These are phyloP conservation scores for Pseudogymnoascus sp. DNA, from an alignment of 2,329 filamentous ascomycete genomes.

Conservation along the genomic window DNA sequence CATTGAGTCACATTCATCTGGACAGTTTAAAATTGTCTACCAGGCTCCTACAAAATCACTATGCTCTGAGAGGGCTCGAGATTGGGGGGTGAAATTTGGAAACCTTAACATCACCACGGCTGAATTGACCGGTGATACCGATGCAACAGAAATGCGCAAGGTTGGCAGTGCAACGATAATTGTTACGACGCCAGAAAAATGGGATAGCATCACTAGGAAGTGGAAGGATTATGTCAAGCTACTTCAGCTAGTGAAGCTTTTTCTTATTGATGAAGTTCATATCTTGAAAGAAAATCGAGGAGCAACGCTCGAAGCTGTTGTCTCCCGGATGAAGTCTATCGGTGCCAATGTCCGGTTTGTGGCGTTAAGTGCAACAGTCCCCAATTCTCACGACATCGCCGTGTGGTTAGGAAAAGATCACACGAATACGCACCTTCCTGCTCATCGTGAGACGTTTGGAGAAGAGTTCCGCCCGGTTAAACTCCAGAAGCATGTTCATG, in stretches of 20 bases:
- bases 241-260: slow-evolving; percentile 67
- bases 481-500: slow-evolving; percentile 68
- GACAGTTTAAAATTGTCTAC: slow-evolving; percentile 72
- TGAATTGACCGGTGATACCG: slow-evolving; percentile 77
- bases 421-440: slow-evolving; percentile 51
- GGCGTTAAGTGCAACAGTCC: slow-evolving; percentile 74
- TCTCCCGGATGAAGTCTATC: slow-evolving; percentile 80
- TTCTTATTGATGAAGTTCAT: slow-evolving; percentile 82
- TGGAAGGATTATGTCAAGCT: slow-evolving; percentile 74
- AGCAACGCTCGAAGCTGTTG: slow-evolving; percentile 72
- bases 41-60: slow-evolving; percentile 79
- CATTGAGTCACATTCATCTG: slow-evolving; percentile 45
- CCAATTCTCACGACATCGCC: slow-evolving; percentile 73
- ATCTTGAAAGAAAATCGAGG: slow-evolving; percentile 74
- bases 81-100: slow-evolving; percentile 70
- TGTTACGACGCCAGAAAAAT: slow-evolving; percentile 82
- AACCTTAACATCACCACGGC: slow-evolving; percentile 59
- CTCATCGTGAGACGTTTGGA: slow-evolving; percentile 60
- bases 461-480: slow-evolving; percentile 75
- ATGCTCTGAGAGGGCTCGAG: slow-evolving; percentile 65
- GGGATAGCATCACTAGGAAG: slow-evolving; percentile 81
- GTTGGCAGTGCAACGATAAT: slow-evolving; percentile 74
- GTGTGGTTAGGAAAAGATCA: slow-evolving; percentile 66
- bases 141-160: slow-evolving; percentile 53
- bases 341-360: slow-evolving; percentile 69